Base-by-base conservation (phyloP, 2,329 filamentous ascomycete genomes). In the Phialophora verrucosa region DNA sequence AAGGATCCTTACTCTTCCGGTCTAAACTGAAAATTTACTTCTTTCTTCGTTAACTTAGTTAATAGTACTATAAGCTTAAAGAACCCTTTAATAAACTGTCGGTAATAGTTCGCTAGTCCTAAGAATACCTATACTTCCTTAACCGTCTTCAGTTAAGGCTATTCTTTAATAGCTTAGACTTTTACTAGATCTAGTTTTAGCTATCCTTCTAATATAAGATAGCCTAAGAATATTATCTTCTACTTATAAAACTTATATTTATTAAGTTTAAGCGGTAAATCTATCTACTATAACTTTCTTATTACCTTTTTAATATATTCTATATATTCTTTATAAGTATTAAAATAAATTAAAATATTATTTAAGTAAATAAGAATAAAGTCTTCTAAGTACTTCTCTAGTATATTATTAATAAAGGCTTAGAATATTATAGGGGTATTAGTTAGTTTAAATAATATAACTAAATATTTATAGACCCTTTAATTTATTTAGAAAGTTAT, bases 401-500 rank as follows among this genome's bases (percentile, higher is more conserved):
- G n/a, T n/a, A n/a, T n/a, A n/a, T n/a, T n/a, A n/a, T n/a, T n/a
- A n/a, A n/a, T n/a, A n/a, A n/a, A n/a, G n/a, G n/a, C n/a, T n/a
- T n/a, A n/a, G n/a, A n/a, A n/a, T n/a, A n/a, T n/a, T n/a, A n/a
- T n/a, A n/a, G n/a, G n/a, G n/a, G n/a, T n/a, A n/a, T n/a, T n/a
- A n/a, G n/a, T n/a, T n/a, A n/a, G n/a, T n/a, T n/a, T n/a, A n/a
- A n/a, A n/a, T n/a, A n/a, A n/a, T n/a, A n/a, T n/a, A n/a, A n/a
- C n/a, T n/a, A n/a, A n/a, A n/a, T 63, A 63, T 27, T 63, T 25
- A n/a, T 49, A 63, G n/a, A 67, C 42, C 14, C 70, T 53, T 58
- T 59, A 71, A 23, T 56, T 5, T 11, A 62, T 71, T 20, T 55
- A 59, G 55, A 69, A 70, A 3, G 56, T 66, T 27, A 51, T 71